These are phyloP conservation scores for Arthrinium puccinioides DNA, from an alignment of 2,329 filamentous ascomycete species.

Conservation along the genomic window DNA sequence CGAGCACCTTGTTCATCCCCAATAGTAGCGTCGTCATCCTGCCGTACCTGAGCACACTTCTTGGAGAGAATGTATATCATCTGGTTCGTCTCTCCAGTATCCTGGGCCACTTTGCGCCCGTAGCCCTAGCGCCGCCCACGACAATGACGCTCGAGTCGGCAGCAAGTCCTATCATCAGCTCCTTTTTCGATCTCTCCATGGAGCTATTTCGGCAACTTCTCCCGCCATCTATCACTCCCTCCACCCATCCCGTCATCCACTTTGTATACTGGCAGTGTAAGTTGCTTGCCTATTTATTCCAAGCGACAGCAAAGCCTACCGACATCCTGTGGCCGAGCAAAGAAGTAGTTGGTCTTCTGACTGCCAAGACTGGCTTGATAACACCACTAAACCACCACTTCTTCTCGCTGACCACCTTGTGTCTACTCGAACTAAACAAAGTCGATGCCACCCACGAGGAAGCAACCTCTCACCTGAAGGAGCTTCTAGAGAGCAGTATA, in stretches of 20 bases:
- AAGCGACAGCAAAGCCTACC: constrained; percentile 44
- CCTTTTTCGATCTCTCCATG: constrained; percentile 47
- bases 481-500: constrained; percentile 46
- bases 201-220: constrained; percentile 62
- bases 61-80: constrained; percentile 59
- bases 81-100: constrained; percentile 55
- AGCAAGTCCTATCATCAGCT: constrained; percentile 35
- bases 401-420: constrained; percentile 49
- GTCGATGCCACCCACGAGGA: constrained; percentile 49
- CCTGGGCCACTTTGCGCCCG: constrained; percentile 45
- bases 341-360: constrained; percentile 51
- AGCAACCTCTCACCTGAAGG: constrained; percentile 45
- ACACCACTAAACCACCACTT: constrained; percentile 64
- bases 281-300: constrained; percentile 55
- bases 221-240: constrained; percentile 46
- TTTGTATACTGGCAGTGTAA: constrained; percentile 65
- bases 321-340: constrained; percentile 55
- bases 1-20: constrained; percentile 54
- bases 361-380: constrained; percentile 44
- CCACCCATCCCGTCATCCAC: constrained; percentile 49
- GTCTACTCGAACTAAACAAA: constrained; percentile 52
- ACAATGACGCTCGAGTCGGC: constrained; percentile 32
- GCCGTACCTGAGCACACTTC: constrained; percentile 48
- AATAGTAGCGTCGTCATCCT: constrained; percentile 54
- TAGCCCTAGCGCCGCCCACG: constrained; percentile 34